Evolutionary conservation across 1,139 yeast species (phyloP).

Genomic region (Chernovozyma aurita): DNA sequence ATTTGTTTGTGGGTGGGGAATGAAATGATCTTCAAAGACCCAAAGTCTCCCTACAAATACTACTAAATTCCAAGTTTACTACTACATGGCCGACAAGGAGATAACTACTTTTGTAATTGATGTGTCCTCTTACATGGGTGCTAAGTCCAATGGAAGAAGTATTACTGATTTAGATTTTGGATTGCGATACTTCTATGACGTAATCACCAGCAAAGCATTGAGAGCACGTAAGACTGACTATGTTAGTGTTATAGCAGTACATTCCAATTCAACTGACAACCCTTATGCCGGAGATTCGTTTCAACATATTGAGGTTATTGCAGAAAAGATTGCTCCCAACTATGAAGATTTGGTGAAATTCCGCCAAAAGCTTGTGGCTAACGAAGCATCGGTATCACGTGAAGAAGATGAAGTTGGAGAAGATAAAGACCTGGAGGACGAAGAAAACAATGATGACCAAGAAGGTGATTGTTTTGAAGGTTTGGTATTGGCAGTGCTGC

Average conservation of each 20-base stretch:
- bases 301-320: conserved; percentile 24
- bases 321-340: conserved; percentile 20
- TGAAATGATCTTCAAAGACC: no score
- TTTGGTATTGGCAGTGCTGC: conserved; percentile 25
- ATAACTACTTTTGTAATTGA: conserved; percentile 54
- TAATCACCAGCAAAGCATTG: conserved; percentile 38
- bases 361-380: conserved; percentile 1
- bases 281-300: conserved; percentile 16
- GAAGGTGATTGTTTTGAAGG: conserved; percentile 25
- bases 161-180: conserved; percentile 32
- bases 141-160: conserved; percentile 14
- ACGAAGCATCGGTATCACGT: neutral
- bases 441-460: conserved; percentile 1
- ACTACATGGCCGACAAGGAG: conserved; percentile 40
- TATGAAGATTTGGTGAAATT: conserved; percentile 17
- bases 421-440: conserved; percentile 7
- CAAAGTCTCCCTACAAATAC: no score
- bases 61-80: no score
- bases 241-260: conserved; percentile 42
- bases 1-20: no score
- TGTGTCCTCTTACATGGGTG: conserved; percentile 41
- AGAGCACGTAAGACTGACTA: conserved; percentile 55
- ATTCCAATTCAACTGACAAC: conserved; percentile 25
- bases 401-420: conserved; percentile 9
- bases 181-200: conserved; percentile 37